Evolutionary conservation across 1,284 basidiomycete species (phyloP).

Genomic region (Naganishia liquefaciens): DNA sequence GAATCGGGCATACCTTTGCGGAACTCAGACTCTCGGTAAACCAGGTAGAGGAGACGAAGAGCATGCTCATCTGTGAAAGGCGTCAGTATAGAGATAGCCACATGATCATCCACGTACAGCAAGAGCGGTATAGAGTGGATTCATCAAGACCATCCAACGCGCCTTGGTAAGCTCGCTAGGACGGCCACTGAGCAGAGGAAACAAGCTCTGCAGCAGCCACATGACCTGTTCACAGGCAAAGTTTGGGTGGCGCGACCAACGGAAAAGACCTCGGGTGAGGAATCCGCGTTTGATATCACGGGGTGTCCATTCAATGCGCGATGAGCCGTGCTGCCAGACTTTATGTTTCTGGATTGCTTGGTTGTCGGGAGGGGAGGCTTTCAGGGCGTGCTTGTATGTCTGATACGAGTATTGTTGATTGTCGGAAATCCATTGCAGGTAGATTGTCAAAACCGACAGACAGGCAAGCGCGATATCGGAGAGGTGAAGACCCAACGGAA

Average conservation of each 20-base stretch:
- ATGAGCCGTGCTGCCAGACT: slow-evolving; percentile 32
- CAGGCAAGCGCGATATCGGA: slow-evolving; percentile 69
- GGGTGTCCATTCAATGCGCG: slow-evolving; percentile 64
- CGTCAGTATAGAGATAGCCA: slow-evolving; percentile 38
- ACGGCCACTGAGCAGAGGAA: slow-evolving; percentile 42
- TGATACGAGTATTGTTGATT: slow-evolving; percentile 85
- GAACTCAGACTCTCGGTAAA: slow-evolving; percentile 78
- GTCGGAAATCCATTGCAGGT: slow-evolving; percentile 77
- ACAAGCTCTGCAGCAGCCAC: slow-evolving; percentile 64
- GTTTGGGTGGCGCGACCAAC: slow-evolving; percentile 85
- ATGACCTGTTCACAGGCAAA: slow-evolving; percentile 85
- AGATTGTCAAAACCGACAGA: slow-evolving; percentile 64
- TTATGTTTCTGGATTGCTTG: slow-evolving; percentile 26
- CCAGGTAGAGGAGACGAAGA: slow-evolving; percentile 72
- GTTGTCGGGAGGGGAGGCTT: slow-evolving; percentile 39
- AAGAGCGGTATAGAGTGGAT: slow-evolving; percentile 43
- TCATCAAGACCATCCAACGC: slow-evolving; percentile 34
- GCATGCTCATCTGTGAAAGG: slow-evolving; percentile 55
- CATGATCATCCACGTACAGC: slow-evolving; percentile 39
- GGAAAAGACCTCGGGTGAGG: slow-evolving; percentile 79
- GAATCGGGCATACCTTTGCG: slow-evolving; percentile 57
- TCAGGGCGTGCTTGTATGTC: slow-evolving; percentile 66
- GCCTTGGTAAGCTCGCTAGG: slow-evolving; percentile 40
- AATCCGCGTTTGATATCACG: slow-evolving; percentile 78
- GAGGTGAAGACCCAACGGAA: slow-evolving; percentile 54